phyloP scores from a whole-genome alignment of 2,329 filamentous ascomycete species.

The Emergomyces pasteurianus region DNA sequence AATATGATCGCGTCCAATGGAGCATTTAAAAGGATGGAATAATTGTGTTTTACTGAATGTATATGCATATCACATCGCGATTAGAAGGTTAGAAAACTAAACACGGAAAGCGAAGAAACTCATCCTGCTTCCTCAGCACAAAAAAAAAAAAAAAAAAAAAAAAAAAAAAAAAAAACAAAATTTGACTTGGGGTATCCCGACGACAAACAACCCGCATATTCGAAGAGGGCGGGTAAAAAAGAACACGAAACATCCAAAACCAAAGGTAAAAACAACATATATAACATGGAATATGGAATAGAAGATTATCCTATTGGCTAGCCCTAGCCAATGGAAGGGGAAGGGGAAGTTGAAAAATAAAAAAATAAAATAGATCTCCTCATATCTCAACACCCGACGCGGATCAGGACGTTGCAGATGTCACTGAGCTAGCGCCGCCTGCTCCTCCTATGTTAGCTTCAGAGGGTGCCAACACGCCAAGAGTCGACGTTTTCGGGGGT shows the following conservation, averaged over 20 bases:
- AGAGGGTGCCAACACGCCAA: not conserved
- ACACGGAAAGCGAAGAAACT: not conserved
- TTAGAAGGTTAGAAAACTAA: not conserved
- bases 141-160: too few relatives aligned
- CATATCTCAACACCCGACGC: not conserved
- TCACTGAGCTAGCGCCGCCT: not conserved
- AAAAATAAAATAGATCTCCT: not conserved
- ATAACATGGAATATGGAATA: not conserved
- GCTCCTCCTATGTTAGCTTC: not conserved
- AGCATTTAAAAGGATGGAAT: too few relatives aligned
- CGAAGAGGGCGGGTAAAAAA: too few relatives aligned
- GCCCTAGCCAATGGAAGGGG: not conserved
- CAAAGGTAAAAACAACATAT: not conserved
- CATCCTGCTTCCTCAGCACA: too few relatives aligned
- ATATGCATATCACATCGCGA: not conserved
- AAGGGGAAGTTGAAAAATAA: not conserved
- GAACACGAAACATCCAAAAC: not conserved
- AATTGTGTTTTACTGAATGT: not conserved
- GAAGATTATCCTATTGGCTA: not conserved
- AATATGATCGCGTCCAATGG: too few relatives aligned
- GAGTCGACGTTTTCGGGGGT: not conserved
- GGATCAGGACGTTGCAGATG: not conserved
- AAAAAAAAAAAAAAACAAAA: too few relatives aligned
- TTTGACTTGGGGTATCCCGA: not conserved
- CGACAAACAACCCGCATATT: not conserved